A percentile compares a stretch with the other conserved stretches of the same genome.
phyloP scores from a whole-genome alignment of 257 asterid genomes.

The Nicotiana benthamiana region DNA sequence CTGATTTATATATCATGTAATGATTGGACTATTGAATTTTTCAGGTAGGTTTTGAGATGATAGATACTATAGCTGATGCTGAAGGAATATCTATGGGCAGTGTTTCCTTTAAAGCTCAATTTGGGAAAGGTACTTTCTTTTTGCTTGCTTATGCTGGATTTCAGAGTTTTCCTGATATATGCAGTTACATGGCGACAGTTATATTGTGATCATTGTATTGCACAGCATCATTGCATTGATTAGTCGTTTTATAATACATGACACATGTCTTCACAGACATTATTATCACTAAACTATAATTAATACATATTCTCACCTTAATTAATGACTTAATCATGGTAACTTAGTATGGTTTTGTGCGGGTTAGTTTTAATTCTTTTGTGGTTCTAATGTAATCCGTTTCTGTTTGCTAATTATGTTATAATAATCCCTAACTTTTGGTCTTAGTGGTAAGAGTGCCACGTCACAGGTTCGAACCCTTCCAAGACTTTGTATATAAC shows the following conservation, averaged over 20 bases:
- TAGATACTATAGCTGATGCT: slow-evolving; percentile 81
- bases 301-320: too few relatives aligned
- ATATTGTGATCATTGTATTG: not conserved
- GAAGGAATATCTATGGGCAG: slow-evolving; percentile 68
- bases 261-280: too few relatives aligned
- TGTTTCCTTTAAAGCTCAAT: slow-evolving; percentile 69
- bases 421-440: not conserved
- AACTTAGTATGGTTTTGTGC: too few relatives aligned
- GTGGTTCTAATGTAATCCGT: not conserved
- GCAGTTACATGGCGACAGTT: not conserved
- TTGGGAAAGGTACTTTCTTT: slow-evolving; percentile 62
- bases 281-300: too few relatives aligned
- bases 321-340: too few relatives aligned
- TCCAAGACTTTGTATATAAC: not conserved
- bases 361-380: too few relatives aligned
- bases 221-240: not conserved
- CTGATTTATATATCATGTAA: not conserved
- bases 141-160: not conserved
- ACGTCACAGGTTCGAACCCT: not conserved
- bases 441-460: not conserved
- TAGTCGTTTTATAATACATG: not conserved
- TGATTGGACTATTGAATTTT: not conserved
- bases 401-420: not conserved
- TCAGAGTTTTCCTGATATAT: not conserved
- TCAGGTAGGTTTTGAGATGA: slow-evolving; percentile 93